Evolutionary conservation across 305 asterid genomes (phyloP).

Genomic region (Fraxinus angustifolia): DNA sequence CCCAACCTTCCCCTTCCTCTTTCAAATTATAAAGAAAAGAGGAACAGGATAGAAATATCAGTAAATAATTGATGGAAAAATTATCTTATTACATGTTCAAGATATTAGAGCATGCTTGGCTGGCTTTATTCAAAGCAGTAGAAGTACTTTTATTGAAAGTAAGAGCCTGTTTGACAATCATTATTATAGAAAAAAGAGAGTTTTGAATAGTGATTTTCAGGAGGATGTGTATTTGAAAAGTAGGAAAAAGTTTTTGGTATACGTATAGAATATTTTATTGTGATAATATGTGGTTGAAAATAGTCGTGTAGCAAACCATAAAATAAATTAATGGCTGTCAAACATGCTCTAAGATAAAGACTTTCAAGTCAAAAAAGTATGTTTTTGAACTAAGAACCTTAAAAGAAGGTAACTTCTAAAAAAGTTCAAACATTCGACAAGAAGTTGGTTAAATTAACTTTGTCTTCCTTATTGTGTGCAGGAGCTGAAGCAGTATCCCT

Average conservation of each 20-base stretch:
- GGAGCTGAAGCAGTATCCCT: slow-evolving; percentile 83
- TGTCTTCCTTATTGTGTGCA: slow-evolving; percentile 18
- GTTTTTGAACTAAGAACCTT: not conserved
- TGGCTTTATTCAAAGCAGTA: not conserved
- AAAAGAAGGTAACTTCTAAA: not conserved
- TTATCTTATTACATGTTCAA: not conserved
- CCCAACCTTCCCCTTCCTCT: not conserved
- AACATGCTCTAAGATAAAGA: not conserved
- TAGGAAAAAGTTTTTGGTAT: no score
- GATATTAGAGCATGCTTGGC: not conserved
- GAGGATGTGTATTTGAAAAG: no score
- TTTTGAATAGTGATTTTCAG: no score
- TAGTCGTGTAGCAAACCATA: no score
- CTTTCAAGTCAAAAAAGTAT: not conserved
- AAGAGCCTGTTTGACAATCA: no score
- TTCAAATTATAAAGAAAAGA: not conserved
- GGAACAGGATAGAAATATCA: not conserved
- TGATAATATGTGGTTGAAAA: no score
- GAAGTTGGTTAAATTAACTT: not conserved
- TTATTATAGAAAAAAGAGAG: no score
- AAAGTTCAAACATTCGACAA: not conserved
- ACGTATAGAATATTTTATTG: no score
- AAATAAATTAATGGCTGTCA: no score
- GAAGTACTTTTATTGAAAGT: not conserved
- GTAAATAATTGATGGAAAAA: not conserved